These are phyloP conservation scores for Boechera divaricarpa DNA, from an alignment of 345 rosid species.

Conservation along the genomic window DNA sequence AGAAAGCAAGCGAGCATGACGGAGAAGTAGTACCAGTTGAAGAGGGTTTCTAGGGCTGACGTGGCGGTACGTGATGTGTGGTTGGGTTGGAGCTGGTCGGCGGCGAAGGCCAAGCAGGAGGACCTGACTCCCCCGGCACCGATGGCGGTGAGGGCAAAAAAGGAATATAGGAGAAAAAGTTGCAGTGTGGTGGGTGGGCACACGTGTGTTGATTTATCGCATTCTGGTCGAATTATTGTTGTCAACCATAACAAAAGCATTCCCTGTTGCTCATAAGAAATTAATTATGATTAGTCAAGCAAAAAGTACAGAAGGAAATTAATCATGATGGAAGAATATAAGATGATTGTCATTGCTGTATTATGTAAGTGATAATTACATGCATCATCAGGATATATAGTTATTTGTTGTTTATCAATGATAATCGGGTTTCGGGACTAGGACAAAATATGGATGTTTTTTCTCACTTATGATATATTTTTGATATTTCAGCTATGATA, in stretches of 20 bases:
- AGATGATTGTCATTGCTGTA: no score
- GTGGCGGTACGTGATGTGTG: conserved; percentile 2
- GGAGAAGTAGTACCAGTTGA: conserved; percentile 57
- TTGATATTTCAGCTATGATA: no score
- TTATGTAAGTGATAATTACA: no score
- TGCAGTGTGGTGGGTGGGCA: conserved; percentile 45
- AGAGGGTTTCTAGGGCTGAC: conserved; percentile 49
- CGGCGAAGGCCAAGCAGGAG: conserved; percentile 63
- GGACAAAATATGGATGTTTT: no score
- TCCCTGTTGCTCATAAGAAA: conserved; percentile 44
- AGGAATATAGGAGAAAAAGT: conserved; percentile 46
- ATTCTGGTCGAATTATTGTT: conserved; percentile 45
- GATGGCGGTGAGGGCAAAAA: conserved; percentile 53
- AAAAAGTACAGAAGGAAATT: not conserved
- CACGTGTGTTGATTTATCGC: conserved; percentile 34
- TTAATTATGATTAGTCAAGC: not conserved
- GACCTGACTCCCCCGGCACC: conserved; percentile 73
- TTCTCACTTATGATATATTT: no score
- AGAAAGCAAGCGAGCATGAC: conserved; percentile 40
- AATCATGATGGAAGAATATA: no score
- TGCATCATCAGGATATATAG: no score
- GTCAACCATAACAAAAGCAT: conserved; percentile 52
- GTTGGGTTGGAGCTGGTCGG: conserved; percentile 52
- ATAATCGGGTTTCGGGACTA: no score
- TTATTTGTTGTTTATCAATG: no score